These are phyloP conservation scores for Capsella bursapastoris DNA, from an alignment of 345 rosid species.

Conservation along the genomic window DNA sequence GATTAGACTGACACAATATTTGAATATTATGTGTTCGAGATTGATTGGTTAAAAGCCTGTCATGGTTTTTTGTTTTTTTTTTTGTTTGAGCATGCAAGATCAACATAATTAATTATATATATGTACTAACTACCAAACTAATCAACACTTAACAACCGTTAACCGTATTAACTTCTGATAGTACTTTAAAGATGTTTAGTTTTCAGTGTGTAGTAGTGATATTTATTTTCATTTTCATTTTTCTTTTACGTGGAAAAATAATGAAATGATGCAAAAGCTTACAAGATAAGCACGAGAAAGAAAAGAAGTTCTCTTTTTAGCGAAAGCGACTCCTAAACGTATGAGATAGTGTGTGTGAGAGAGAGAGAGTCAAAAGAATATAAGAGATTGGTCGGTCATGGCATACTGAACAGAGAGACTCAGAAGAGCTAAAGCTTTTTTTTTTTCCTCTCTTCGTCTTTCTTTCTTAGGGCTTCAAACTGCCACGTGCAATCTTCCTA, in stretches of 20 bases:
- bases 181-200: not conserved
- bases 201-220: slow-evolving; percentile 1
- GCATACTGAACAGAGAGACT: slow-evolving; percentile 30
- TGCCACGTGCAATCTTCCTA: slow-evolving; percentile 30
- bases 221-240: slow-evolving; percentile 20
- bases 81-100: not conserved
- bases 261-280: slow-evolving; percentile 47
- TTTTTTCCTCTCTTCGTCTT: slow-evolving; percentile 22
- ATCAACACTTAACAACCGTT: not conserved
- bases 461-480: slow-evolving; percentile 43
- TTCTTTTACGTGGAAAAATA: slow-evolving; percentile 15
- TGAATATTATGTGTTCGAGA: not conserved
- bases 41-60: not conserved
- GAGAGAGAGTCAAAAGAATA: slow-evolving; percentile 36
- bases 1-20: not conserved
- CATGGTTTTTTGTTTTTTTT: not conserved
- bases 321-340: slow-evolving; percentile 59
- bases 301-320: slow-evolving; percentile 53
- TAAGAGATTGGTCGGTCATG: slow-evolving; percentile 44
- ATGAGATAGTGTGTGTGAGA: not conserved
- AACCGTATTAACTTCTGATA: slow-evolving; percentile 7
- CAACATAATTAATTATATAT: not conserved
- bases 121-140: not conserved
- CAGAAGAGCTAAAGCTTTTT: slow-evolving; percentile 10
- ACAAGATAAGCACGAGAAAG: slow-evolving; percentile 71